Evolutionary conservation across 768 basidiomycete species (phyloP), one percentile per base, ranked within the genome.

Genomic region (Candolleomyces aberdarensis): DNA sequence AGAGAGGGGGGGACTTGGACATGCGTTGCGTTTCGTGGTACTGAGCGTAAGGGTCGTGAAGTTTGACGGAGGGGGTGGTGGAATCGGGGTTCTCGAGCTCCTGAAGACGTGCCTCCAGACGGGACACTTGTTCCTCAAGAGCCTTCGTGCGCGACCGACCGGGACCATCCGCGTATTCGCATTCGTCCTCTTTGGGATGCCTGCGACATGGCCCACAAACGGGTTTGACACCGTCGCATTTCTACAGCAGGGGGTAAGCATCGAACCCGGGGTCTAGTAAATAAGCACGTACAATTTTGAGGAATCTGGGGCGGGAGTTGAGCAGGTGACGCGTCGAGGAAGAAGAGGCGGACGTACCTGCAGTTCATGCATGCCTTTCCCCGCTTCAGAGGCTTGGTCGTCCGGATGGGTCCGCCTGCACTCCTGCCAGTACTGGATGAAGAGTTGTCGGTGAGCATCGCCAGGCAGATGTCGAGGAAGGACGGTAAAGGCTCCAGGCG

Each of bases 141-240:
- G 78, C 75, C 65, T 86, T 79, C 3, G 83, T 88, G 58, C 82
- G 75, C 19, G 88, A 84, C 60, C 85, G 81, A 47, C 81, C 81
- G 36, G 80, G 80, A 5, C 83, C 85, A 65, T 89, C 88, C 6
- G 83, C 77, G 70, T 89, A 91, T 72, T 90, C 88, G 70, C 89
- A 91, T 32, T 85, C 85, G 57, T 87, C 87, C 29, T 78, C 78
- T 60, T 86, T 83, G 41, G 85, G 83, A 26, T 84, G 81, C 8
- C 78, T 74, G 22, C 74, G 70, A 73, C 89, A 91, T 46, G 85
- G 87, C 1, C 83, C 83, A 69, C 89, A 91, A 10, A 81, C 74
- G 1, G 88, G 88, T 59, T 83, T 83, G 3, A 68, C 70, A 17
- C 87, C 86, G 65, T 91, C 88, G 64, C 89, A 91, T 77, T 84